Percentiles rank a stretch among this genome's conserved stretches.
Evolutionary conservation across 1,284 basidiomycete genomes (phyloP).

Genomic region (Volvariella surrecta): DNA sequence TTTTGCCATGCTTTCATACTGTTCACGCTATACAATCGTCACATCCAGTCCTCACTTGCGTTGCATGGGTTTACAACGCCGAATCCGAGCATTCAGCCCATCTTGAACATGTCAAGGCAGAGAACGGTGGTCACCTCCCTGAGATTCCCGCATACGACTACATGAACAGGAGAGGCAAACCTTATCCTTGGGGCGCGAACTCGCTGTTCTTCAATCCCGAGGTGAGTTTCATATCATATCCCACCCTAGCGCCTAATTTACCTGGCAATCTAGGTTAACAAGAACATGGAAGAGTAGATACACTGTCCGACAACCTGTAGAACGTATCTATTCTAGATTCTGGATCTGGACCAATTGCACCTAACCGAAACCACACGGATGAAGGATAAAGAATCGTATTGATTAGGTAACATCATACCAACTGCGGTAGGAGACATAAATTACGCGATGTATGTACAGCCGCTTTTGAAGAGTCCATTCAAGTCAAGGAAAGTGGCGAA

Average conservation of each 20-base stretch:
- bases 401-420: no score
- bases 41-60: constrained; percentile 48
- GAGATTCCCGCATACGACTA: constrained; percentile 67
- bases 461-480: no score
- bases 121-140: constrained; percentile 70
- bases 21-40: constrained; percentile 6
- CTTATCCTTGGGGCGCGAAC: constrained; percentile 79
- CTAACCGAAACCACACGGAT: no score
- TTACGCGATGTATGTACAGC: no score
- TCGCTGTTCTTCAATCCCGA: constrained; percentile 73
- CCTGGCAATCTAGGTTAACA: constrained; percentile 39
- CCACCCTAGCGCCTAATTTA: neutral
- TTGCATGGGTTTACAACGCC: constrained; percentile 68
- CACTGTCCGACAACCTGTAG: no score
- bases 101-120: constrained; percentile 60
- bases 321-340: no score
- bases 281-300: constrained; percentile 37
- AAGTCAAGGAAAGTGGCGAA: no score
- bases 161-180: constrained; percentile 67
- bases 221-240: constrained; percentile 30
- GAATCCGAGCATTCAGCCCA: constrained; percentile 72
- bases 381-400: no score
- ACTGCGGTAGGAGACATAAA: no score
- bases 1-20: constrained; percentile 10
- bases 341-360: no score